Percentiles rank a stretch among this genome's conserved stretches.
phyloP scores from a whole-genome alignment of 1,284 basidiomycete genomes.

The Ganoderma resinaceum region DNA sequence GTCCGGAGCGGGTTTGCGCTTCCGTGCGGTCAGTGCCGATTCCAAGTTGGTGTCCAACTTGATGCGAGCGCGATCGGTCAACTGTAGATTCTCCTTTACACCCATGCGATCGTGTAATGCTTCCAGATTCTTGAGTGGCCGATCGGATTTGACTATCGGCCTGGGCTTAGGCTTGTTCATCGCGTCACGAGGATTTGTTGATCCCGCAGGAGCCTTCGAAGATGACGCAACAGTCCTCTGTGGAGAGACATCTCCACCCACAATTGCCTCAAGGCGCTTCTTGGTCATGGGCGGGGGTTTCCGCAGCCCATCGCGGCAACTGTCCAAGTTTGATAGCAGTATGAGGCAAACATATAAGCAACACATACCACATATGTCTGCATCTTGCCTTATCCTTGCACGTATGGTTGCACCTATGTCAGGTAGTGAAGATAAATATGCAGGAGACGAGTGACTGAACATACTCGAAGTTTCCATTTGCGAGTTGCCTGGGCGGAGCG shows the following conservation, averaged over 20 bases:
- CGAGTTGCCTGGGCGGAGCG: conserved; percentile 35
- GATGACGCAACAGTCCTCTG: neutral
- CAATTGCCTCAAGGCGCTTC: conserved; percentile 34
- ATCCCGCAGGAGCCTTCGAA: neutral
- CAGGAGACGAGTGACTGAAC: neutral
- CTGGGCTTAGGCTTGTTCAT: conserved; percentile 27
- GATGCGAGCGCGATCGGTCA: conserved; percentile 51
- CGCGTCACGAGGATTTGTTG: neutral
- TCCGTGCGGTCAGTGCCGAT: conserved; percentile 11
- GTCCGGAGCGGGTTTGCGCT: conserved; percentile 45
- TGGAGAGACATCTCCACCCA: conserved; percentile 18
- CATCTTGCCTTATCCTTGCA: conserved; percentile 81
- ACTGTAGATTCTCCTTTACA: conserved; percentile 48
- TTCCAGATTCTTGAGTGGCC: conserved; percentile 50
- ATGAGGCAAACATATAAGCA: neutral
- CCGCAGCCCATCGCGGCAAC: conserved; percentile 73
- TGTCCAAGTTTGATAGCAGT: conserved; percentile 38
- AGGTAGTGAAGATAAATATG: neutral
- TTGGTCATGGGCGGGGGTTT: conserved; percentile 56
- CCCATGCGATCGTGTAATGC: conserved; percentile 52
- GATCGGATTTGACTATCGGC: conserved; percentile 38
- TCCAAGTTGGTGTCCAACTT: conserved; percentile 46
- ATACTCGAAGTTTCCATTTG: conserved; percentile 63
- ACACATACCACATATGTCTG: conserved; percentile 73
- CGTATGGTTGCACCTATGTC: conserved; percentile 73